Evolutionary conservation across 495 filamentous ascomycete species (phyloP).

Genomic region (Halenospora varia): DNA sequence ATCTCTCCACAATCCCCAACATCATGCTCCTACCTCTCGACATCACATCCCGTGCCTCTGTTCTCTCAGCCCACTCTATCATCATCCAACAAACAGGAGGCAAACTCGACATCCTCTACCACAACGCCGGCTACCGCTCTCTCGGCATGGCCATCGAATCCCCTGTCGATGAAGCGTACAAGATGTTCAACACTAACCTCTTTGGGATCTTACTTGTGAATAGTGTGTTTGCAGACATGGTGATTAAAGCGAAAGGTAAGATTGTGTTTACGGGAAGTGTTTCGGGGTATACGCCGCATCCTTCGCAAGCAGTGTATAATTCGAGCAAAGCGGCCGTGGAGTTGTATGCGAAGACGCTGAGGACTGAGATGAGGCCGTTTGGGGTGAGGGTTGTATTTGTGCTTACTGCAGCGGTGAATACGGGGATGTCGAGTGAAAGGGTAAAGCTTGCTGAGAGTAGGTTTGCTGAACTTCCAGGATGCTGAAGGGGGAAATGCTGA

Average conservation of each 20-base stretch:
- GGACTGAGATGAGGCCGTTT: conserved; percentile 49
- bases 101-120: conserved; percentile 8
- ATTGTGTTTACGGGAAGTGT: conserved; percentile 7
- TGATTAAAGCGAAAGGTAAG: conserved; percentile 4
- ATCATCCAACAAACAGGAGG: conserved; percentile 22
- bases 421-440: conserved; percentile 4
- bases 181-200: conserved; percentile 10
- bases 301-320: conserved; percentile 45
- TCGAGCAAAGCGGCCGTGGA: conserved; percentile 63
- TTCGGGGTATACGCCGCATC: conserved; percentile 1
- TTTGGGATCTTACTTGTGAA: conserved; percentile 1
- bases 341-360: conserved; percentile 54
- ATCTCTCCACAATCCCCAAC: conserved; percentile 23
- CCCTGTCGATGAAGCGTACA: not conserved
- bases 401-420: conserved; percentile 16
- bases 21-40: conserved; percentile 36
- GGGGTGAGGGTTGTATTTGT: conserved; percentile 36
- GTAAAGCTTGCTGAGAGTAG: not conserved
- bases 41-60: conserved; percentile 25
- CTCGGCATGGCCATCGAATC: conserved; percentile 3
- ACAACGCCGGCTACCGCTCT: conserved; percentile 10
- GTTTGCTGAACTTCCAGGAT: not conserved
- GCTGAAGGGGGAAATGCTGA: not conserved
- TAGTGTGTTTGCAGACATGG: not conserved
- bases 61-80: conserved; percentile 21